These are phyloP conservation scores for Rhododendron griersonianum DNA, from an alignment of 148 eudicot genomes.

Conservation along the genomic window DNA sequence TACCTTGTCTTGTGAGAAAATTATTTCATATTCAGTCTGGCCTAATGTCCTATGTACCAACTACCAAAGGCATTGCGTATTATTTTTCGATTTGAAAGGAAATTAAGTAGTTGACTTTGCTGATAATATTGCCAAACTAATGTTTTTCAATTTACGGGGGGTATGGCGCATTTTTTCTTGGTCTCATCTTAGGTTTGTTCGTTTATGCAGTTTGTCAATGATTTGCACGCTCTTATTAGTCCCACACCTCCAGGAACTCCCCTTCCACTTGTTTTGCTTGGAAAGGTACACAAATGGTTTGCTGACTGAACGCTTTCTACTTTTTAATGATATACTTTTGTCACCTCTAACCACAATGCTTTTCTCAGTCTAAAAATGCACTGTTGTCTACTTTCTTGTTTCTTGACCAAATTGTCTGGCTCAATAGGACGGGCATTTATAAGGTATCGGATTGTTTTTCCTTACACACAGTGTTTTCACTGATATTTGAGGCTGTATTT, in stretches of 20 bases:
- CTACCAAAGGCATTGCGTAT: background rate
- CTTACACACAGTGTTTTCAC: constrained; percentile 1
- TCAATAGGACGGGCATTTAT: constrained; percentile 86
- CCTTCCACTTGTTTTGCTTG: constrained; percentile 69
- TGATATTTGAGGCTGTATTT: background rate
- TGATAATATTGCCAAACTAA: background rate
- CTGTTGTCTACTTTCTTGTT: constrained; percentile 89
- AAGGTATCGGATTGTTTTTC: constrained; percentile 44
- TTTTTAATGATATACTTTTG: background rate
- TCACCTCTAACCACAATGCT: constrained; percentile 15
- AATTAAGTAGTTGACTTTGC: background rate
- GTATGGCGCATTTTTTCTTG: background rate
- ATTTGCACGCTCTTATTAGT: constrained; percentile 86
- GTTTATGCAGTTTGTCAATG: constrained; percentile 76
- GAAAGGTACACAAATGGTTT: constrained; percentile 54
- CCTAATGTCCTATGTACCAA: background rate
- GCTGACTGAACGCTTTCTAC: background rate
- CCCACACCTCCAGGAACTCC: constrained; percentile 83
- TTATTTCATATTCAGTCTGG: background rate
- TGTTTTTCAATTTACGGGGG: background rate
- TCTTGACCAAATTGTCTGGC: constrained; percentile 98
- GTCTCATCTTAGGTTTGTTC: background rate
- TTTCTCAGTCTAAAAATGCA: constrained; percentile 87
- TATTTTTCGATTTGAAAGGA: background rate
- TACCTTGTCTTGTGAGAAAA: background rate